Evolutionary conservation across 139 green algal species (phyloP).

Genomic region (Yamagishiella unicocca): DNA sequence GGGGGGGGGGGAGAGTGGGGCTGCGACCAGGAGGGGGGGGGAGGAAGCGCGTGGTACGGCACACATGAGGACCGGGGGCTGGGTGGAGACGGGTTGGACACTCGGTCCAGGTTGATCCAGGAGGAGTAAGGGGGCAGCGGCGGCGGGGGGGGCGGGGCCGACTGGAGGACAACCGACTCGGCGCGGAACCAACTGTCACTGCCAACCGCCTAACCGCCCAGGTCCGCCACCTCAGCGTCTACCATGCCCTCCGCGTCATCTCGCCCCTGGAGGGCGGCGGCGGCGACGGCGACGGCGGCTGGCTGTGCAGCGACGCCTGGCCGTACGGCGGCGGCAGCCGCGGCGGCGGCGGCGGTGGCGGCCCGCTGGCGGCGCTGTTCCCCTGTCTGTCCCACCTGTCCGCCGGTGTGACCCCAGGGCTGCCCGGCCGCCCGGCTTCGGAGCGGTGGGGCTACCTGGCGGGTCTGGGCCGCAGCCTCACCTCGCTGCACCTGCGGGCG

Average conservation of each 20-base stretch:
- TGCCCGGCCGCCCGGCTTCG: not conserved
- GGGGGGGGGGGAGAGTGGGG: not conserved
- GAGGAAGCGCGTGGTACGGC: too few relatives aligned
- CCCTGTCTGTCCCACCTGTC: slow-evolving; percentile 22
- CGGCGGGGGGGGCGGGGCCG: too few relatives aligned
- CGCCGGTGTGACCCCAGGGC: not conserved
- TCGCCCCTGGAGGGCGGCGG: not conserved
- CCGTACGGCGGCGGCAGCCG: not conserved
- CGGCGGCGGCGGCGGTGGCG: not conserved
- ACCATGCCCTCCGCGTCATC: slow-evolving; percentile 15
- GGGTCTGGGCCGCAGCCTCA: slow-evolving; percentile 12
- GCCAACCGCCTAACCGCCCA: not conserved
- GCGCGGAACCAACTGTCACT: too few relatives aligned
- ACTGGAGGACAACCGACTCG: too few relatives aligned
- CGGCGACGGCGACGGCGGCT: not conserved
- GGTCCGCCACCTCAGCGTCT: slow-evolving; percentile 35
- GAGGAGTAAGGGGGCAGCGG: too few relatives aligned
- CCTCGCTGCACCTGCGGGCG: slow-evolving; percentile 24
- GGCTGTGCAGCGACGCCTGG: not conserved
- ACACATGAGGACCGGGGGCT: too few relatives aligned
- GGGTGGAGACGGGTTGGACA: too few relatives aligned
- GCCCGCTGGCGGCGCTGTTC: slow-evolving; percentile 30
- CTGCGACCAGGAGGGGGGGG: too few relatives aligned
- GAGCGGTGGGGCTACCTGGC: slow-evolving; percentile 32
- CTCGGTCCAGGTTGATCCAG: too few relatives aligned